phyloP scores from a whole-genome alignment of 2,329 filamentous ascomycete species.

The Aureobasidium sp. region DNA sequence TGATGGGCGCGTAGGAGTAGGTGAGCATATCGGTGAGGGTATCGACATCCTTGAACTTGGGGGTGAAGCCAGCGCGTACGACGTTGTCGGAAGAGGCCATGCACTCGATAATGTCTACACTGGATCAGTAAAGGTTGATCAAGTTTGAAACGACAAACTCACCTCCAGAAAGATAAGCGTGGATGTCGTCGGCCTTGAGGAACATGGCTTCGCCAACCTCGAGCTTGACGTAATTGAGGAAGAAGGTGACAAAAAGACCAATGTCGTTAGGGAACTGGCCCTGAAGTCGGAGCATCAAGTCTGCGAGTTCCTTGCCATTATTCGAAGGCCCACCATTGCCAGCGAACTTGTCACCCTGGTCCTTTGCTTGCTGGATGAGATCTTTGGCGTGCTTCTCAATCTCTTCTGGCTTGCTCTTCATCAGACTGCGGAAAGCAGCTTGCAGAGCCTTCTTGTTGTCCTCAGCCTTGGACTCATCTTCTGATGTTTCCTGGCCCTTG shows the following conservation, averaged over 20 bases:
- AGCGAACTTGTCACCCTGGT: constrained; percentile 66
- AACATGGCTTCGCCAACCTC: constrained; percentile 90
- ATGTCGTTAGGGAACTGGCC: constrained; percentile 83
- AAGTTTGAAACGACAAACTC: neutral
- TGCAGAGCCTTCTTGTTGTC: constrained; percentile 73
- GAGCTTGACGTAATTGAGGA: constrained; percentile 90
- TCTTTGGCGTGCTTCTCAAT: constrained; percentile 59
- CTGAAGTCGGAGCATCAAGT: constrained; percentile 71
- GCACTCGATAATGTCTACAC: constrained; percentile 85
- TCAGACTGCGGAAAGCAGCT: constrained; percentile 67
- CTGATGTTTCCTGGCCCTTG: constrained; percentile 46
- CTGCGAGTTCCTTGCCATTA: constrained; percentile 61
- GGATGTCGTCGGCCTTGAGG: constrained; percentile 91
- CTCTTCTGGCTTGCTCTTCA: constrained; percentile 65
- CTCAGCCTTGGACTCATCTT: constrained; percentile 38
- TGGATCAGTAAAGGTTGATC: neutral
- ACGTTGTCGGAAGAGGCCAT: constrained; percentile 99
- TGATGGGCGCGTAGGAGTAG: constrained; percentile 90
- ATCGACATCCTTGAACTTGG: constrained; percentile 94
- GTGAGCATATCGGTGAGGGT: constrained; percentile 88
- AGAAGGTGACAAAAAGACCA: constrained; percentile 91
- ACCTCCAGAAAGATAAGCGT: constrained; percentile 78
- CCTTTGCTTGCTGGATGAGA: constrained; percentile 64
- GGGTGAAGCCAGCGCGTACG: constrained; percentile 91
- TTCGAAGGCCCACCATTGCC: constrained; percentile 63